Conservation (phyloP, 2,329 filamentous ascomycete genomes). For the Diaporthe humulicola region DNA sequence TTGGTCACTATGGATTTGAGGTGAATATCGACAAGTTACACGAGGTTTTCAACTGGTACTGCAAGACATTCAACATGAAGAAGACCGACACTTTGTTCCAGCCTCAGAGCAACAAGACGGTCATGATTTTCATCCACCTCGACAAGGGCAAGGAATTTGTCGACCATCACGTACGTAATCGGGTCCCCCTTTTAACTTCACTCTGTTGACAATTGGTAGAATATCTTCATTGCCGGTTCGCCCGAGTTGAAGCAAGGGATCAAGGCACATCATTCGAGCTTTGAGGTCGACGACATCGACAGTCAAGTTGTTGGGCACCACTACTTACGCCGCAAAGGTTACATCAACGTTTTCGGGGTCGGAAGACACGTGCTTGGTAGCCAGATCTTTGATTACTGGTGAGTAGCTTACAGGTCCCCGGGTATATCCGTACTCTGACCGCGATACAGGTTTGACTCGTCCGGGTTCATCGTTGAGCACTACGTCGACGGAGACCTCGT, state of each 20-base stretch:
- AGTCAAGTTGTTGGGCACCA: constrained; percentile 16
- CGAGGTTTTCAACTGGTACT: constrained; percentile 4
- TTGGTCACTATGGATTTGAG: constrained; percentile 16
- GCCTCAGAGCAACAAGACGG: background rate
- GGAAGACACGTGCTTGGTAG: constrained; percentile 16
- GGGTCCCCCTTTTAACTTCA: background rate
- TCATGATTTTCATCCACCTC: constrained; percentile 17
- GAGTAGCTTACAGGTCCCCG: background rate
- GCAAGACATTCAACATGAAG: constrained; percentile 16
- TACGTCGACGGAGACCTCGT: constrained; percentile 31
- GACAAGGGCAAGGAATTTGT: constrained; percentile 19
- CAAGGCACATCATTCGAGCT: constrained; percentile 12
- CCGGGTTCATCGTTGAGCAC: constrained; percentile 30
- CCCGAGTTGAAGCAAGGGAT: constrained; percentile 7
- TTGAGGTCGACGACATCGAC: constrained; percentile 28
- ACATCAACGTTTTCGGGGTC: background rate
- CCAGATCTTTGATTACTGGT: constrained; percentile 29
- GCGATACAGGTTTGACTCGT: constrained; percentile 16
- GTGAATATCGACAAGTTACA: background rate
- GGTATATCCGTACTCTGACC: background rate
- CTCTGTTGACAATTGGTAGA: background rate
- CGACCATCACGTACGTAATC: constrained; percentile 1
- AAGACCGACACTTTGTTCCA: constrained; percentile 12
- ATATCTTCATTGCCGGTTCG: constrained; percentile 6
- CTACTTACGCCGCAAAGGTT: background rate